Percentiles rank a stretch among this genome's conserved stretches.
These are phyloP conservation scores for Anacardium occidentale DNA, from an alignment of 345 rosid species.

Conservation along the genomic window DNA sequence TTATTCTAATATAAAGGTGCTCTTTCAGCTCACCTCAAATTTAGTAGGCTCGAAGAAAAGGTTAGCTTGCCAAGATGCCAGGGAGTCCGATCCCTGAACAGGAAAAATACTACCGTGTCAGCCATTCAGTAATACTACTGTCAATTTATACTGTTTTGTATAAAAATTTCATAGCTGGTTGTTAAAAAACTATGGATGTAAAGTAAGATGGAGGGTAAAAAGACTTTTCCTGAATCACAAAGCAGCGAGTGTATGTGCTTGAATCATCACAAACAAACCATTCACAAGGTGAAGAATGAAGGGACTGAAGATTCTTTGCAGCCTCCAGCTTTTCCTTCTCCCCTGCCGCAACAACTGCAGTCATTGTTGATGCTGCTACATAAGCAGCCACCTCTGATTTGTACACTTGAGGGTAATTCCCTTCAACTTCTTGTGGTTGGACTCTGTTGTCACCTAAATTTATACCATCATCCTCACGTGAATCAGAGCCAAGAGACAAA, in stretches of 20 bases:
- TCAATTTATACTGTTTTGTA: neutral
- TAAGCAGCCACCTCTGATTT: conserved; percentile 81
- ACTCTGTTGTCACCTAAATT: conserved; percentile 19
- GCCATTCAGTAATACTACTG: neutral
- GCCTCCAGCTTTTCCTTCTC: conserved; percentile 81
- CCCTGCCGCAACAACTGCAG: conserved; percentile 78
- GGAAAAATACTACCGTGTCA: neutral
- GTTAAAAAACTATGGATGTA: neutral
- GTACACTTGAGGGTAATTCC: conserved; percentile 34
- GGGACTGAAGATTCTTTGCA: conserved; percentile 69
- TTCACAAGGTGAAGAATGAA: conserved; percentile 82
- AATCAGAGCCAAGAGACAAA: conserved; percentile 31
- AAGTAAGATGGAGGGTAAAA: conserved; percentile 7
- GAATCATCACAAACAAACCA: conserved; percentile 90
- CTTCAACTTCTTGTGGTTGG: conserved; percentile 28
- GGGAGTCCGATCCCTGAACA: conserved; percentile 83
- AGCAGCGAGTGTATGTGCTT: conserved; percentile 65
- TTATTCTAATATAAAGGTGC: neutral
- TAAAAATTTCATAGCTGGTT: too few species aligned
- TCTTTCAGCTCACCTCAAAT: conserved; percentile 60
- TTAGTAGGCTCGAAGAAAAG: conserved; percentile 84
- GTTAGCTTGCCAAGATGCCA: conserved; percentile 91
- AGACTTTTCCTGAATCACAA: conserved; percentile 71
- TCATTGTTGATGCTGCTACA: conserved; percentile 82
- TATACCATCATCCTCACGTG: conserved; percentile 6